Base-by-base conservation (phyloP, 1,139 yeast species). In the Hemisphaericaspora xylofermentans region DNA sequence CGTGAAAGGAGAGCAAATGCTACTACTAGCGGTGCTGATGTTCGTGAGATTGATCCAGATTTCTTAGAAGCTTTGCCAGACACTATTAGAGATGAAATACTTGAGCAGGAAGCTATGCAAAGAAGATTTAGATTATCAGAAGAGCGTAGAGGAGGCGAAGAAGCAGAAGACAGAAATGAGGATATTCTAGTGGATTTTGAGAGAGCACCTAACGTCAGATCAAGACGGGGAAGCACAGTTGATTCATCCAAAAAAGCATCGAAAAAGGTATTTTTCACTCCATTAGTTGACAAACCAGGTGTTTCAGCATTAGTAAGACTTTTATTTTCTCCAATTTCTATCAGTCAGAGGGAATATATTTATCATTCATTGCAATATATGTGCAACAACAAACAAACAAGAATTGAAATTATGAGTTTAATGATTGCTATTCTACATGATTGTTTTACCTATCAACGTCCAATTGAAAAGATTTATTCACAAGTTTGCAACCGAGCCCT, bases 31-130 rank as follows among this genome's bases (percentile, higher is more conserved):
- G 74, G 73, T 6, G 57, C 71, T 0, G 68, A 63, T 18, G 63
- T 74, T 4, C 71, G 89, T 35, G 95, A 85, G 52, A 76, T 88
- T 42, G 95, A 85, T 54, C 87, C 89, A 1, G 93, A 84, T 36
- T 89, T 89, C 58, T 68, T 89, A 51, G 81, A 84, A 33, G 94
- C 95, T 0, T 71, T 89, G 15, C 96, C 97, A 0, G 86, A 80
- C 6, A 78, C 71, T 40, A 74, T 89, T 30, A 69, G 96, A 24
- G 80, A 80, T 27, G 95, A 87, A 52, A 80, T 88, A 33, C 61
- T 86, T 34, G 84, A 79, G 31, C 88, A 84, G 44, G 94, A 87
- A 50, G 71, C 74, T 0, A 67, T 76, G 49, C 74, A 78, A 2
- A 53, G 78, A 30, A 57, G 76, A 34, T 66, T 60, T 44, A 57